These are phyloP conservation scores for Talaromyces sp. DNA, from an alignment of 2,329 filamentous ascomycete species.

Conservation along the genomic window DNA sequence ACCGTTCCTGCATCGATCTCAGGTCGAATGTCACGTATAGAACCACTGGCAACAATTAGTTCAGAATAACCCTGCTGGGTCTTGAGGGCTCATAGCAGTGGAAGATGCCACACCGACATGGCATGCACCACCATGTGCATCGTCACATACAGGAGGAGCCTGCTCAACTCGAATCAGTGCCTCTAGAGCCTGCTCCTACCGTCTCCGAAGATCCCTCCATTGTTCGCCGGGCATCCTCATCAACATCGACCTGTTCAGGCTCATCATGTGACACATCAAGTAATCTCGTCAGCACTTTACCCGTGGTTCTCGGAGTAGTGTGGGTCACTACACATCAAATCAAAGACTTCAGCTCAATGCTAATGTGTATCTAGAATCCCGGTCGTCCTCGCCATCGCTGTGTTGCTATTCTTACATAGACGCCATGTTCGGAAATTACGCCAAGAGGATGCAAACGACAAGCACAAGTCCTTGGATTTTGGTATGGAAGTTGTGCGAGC, in stretches of 20 bases:
- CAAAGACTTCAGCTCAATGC: constrained; percentile 6
- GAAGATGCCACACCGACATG: constrained; percentile 27
- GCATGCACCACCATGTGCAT: constrained; percentile 19
- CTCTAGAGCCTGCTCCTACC: constrained; percentile 25
- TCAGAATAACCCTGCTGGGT: constrained; percentile 5
- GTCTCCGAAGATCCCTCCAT: constrained; percentile 28
- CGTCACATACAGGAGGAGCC: constrained; percentile 5
- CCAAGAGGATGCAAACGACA: constrained; percentile 77
- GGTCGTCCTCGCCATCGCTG: constrained; percentile 60
- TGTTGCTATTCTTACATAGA: constrained; percentile 74
- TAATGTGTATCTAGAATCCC: constrained; percentile 63
- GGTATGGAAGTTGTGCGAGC: constrained; percentile 61
- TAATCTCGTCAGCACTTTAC: constrained; percentile 56
- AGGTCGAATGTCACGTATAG: background rate
- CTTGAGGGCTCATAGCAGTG: constrained; percentile 4
- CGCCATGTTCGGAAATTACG: constrained; percentile 68
- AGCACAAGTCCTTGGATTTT: constrained; percentile 89
- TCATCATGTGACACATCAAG: constrained; percentile 57
- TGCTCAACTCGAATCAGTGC: constrained; percentile 27
- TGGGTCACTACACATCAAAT: constrained; percentile 47
- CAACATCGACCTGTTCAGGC: constrained; percentile 22
- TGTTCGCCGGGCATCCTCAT: constrained; percentile 19
- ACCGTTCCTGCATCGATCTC: background rate
- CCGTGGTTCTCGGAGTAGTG: constrained; percentile 67
- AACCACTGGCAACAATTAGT: background rate